A percentile compares a stretch with the other conserved stretches of the same genome.
phyloP scores from a whole-genome alignment of 78 protist species.

The Dictyostelium capitatum region DNA sequence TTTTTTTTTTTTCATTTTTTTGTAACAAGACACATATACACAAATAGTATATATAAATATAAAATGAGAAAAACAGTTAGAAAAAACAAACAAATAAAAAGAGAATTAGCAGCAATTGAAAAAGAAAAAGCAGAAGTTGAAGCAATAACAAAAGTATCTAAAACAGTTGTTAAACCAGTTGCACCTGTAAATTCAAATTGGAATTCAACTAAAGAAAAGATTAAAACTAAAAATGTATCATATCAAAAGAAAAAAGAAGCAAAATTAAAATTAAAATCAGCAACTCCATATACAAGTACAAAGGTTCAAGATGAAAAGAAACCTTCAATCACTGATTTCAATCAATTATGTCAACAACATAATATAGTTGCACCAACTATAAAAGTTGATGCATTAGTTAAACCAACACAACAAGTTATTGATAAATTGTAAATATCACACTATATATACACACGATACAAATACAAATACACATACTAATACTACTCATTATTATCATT shows the following conservation, averaged over 20 bases:
- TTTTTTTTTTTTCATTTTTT: not conserved
- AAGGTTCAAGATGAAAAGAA: not conserved
- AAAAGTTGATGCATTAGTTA: not conserved
- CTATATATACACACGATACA: not conserved
- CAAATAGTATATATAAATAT: too few relatives aligned
- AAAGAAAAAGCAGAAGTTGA: conserved; percentile 17
- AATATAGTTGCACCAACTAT: not conserved
- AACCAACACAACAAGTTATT: conserved; percentile 1
- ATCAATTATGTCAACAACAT: conserved; percentile 15
- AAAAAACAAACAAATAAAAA: not conserved
- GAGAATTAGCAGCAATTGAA: conserved; percentile 3
- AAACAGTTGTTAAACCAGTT: not conserved
- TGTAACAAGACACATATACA: not conserved
- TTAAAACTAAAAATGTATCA: not conserved
- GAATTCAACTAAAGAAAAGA: conserved; percentile 16
- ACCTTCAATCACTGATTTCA: conserved; percentile 5
- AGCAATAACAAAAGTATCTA: not conserved
- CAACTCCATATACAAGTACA: conserved; percentile 15
- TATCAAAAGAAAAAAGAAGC: conserved; percentile 37
- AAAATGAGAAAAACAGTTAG: conserved; percentile 5
- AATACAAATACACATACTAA: not conserved
- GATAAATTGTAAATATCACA: not conserved
- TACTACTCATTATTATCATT: not conserved
- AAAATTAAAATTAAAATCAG: not conserved
- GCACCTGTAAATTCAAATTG: conserved; percentile 17